Evolutionary conservation across 2,329 filamentous ascomycete species (phyloP), one percentile per base, ranked within the genome.

Genomic region (Colletotrichum sp.): DNA sequence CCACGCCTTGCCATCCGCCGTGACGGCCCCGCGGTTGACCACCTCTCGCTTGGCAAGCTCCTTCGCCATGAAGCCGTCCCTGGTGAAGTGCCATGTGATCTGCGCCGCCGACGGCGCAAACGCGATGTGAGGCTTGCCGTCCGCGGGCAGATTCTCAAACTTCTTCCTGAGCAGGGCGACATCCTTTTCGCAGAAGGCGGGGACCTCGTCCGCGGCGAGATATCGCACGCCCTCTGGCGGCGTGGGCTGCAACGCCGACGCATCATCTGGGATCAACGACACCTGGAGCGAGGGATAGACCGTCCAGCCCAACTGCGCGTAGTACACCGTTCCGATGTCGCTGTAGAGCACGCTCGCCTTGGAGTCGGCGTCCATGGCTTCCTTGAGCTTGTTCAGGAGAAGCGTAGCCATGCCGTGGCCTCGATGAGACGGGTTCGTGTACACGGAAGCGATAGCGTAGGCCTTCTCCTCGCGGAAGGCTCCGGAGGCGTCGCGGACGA

Each of bases 271-370:
- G 49, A 78, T 78, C 62, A 86, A 80, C 15, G 83, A 83, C 3
- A 84, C 79, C 73, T 86, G 82, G 3, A 78, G 78, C 2, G 82
- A 83, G 7, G 81, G 79, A 65, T 82, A 81, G 4, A 82, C 80
- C 24, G 78, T 73, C 85, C 82, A 87, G 39, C 85, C 85, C 9
- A 86, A 78, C 18, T 77, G 78, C 39, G 80, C 75, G 70, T 84
- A 86, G 76, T 84, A 82, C 6, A 78, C 76, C n/a, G 80, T 79
- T 39, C 82, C 80, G 36, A 81, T 79, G 65, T 83, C 83, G 77
- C 83, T 85, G 79, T 83, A 86, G 32, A 86, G 76, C 13, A 83
- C 79, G 63, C 83, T 85, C 76, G 81, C 84, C 49, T 81, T 81
- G 72, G 81, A 79, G n/a, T 81, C 79, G 44, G 66, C 18, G 72